These are phyloP conservation scores for Lippia alba DNA, from an alignment of 305 asterid genomes.

Conservation along the genomic window DNA sequence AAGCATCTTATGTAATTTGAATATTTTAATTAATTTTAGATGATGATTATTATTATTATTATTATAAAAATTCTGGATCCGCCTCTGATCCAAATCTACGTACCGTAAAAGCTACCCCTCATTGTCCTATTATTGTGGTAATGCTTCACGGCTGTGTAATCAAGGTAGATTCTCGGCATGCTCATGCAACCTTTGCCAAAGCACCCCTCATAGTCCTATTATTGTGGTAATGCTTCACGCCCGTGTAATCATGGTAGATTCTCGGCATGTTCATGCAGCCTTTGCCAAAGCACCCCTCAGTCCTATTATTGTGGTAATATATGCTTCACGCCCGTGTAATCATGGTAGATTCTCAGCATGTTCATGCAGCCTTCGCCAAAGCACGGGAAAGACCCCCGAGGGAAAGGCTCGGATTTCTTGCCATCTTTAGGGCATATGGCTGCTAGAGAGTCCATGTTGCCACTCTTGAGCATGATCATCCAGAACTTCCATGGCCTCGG, in stretches of 20 bases:
- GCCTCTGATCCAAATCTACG: too few relatives aligned
- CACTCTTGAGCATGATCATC: conserved; percentile 70
- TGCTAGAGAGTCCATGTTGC: conserved; percentile 61
- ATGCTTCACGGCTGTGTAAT: too few relatives aligned
- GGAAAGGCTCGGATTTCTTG: conserved; percentile 43
- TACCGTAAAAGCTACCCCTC: conserved; percentile 54
- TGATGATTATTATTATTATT: too few relatives aligned
- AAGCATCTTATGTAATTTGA: too few relatives aligned
- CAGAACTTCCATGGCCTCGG: conserved; percentile 63
- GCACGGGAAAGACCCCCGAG: conserved; percentile 52
- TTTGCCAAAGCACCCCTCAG: conserved; percentile 52
- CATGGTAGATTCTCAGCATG: conserved; percentile 53
- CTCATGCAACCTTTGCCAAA: too few relatives aligned
- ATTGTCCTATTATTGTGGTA: too few relatives aligned
- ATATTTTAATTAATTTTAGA: too few relatives aligned
- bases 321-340: conserved; percentile 47
- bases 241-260: conserved; percentile 56
- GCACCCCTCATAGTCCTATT: conserved; percentile 46
- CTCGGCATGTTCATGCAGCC: conserved; percentile 63
- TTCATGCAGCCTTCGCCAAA: conserved; percentile 62
- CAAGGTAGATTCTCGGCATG: too few relatives aligned
- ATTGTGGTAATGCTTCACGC: conserved; percentile 33
- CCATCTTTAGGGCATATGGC: conserved; percentile 64
- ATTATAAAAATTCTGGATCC: too few relatives aligned
- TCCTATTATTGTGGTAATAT: conserved; percentile 33